phyloP scores from a whole-genome alignment of 768 basidiomycete genomes.

The Mycena rebaudengoi region DNA sequence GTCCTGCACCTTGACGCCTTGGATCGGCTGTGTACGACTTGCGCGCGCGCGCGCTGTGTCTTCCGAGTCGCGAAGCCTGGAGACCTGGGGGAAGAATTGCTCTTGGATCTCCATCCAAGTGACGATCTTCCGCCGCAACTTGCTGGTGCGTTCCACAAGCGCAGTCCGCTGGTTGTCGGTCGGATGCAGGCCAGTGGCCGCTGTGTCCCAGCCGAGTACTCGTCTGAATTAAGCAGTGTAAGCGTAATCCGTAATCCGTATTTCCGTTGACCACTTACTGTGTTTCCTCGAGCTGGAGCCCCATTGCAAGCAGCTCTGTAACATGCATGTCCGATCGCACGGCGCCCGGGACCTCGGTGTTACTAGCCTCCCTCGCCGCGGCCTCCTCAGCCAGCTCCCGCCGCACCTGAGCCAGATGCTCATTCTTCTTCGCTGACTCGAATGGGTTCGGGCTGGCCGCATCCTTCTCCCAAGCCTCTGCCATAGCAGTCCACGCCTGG shows the following conservation, averaged over 20 bases:
- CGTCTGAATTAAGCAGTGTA: not conserved
- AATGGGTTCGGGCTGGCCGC: conserved; percentile 17
- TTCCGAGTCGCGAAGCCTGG: not conserved
- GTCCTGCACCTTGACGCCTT: conserved; percentile 6
- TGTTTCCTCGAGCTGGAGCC: conserved; percentile 25
- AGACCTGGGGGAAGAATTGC: conserved; percentile 6
- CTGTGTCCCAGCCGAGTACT: not conserved
- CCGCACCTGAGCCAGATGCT: conserved; percentile 19
- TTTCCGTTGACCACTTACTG: conserved; percentile 24
- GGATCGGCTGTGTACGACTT: conserved; percentile 7
- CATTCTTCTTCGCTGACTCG: not conserved
- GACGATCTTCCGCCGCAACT: conserved; percentile 8
- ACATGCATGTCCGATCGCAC: conserved; percentile 17
- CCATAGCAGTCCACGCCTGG: not conserved
- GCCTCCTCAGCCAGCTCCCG: conserved; percentile 30
- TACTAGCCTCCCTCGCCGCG: not conserved
- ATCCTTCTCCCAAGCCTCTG: conserved; percentile 7
- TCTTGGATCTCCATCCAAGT: conserved; percentile 18
- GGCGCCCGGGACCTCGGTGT: not conserved
- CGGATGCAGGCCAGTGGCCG: not conserved
- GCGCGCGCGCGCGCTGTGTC: conserved; percentile 7
- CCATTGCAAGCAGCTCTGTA: conserved; percentile 19
- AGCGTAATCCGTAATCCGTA: not conserved
- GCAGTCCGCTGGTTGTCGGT: not conserved
- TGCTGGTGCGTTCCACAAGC: conserved; percentile 6